Conservation (phyloP, 495 filamentous ascomycete species). For the Chaetomium fimeti region DNA sequence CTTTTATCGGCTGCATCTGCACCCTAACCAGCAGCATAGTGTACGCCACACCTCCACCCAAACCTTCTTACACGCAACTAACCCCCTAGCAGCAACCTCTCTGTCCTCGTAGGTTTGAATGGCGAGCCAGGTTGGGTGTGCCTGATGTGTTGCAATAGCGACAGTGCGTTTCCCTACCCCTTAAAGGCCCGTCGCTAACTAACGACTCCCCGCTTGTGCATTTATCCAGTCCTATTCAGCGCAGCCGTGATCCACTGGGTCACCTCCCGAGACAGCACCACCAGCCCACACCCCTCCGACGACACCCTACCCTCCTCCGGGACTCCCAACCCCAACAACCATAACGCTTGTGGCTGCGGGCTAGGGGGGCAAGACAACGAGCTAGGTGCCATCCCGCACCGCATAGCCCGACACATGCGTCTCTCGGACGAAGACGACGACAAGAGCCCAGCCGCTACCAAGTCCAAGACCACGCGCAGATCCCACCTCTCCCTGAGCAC, state of each 20-base stretch:
- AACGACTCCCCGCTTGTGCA: background rate
- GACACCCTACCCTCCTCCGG: background rate
- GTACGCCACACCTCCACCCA: constrained; percentile 26
- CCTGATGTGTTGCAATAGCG: constrained; percentile 57
- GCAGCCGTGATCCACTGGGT: constrained; percentile 56
- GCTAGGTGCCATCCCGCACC: constrained; percentile 4
- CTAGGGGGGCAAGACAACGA: background rate
- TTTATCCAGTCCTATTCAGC: constrained; percentile 49
- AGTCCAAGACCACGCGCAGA: background rate
- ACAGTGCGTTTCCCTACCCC: constrained; percentile 37
- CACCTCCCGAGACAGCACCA: constrained; percentile 47
- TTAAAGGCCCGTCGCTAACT: background rate
- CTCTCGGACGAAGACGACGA: background rate
- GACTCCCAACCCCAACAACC: background rate
- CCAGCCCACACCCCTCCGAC: background rate
- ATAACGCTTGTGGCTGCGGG: background rate
- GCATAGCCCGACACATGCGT: background rate
- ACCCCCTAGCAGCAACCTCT: constrained; percentile 45
- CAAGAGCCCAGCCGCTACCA: background rate
- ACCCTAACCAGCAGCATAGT: constrained; percentile 51
- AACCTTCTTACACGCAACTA: background rate
- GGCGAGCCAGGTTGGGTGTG: constrained; percentile 58
- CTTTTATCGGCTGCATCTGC: constrained; percentile 50
- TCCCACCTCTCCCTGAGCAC: background rate
- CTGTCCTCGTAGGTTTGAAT: constrained; percentile 49